Evolutionary conservation across 306 rosid species (phyloP), one percentile per base, ranked within the genome.

Genomic region (Cicer arietinum): DNA sequence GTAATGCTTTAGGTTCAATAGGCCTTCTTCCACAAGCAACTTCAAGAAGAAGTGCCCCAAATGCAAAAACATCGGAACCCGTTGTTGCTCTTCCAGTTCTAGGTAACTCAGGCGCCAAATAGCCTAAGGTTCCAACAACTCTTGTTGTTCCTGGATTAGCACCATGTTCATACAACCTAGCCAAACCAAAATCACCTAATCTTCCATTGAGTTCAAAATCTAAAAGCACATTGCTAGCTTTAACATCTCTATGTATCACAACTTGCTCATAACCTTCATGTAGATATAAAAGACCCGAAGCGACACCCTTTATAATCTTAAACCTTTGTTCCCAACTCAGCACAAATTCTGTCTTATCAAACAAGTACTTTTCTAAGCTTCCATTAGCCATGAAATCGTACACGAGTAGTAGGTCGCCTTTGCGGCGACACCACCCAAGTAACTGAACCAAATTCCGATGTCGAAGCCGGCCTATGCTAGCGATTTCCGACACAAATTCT

Each of bases 361-460:
- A 92, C 48, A 92, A 67, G 78, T 71, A 81, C 72, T 76, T 82
- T 39, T 92, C 98, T 47, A 92, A 77, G 88, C 96, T 90, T 3
- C 98, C 96, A 74, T 92, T 90, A 11, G 91, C 83, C 98, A 92
- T 90, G 66, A 58, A 92, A 22, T 92, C 98, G 37, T 92, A 92
- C 52, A 90, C 98, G 10, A 92, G 89, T 6, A 92, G 73, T 1
- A 92, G 85, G 76, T 92, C 94, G 0, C 94, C 87, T 0, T 88
- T 76, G 6, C 87, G 85, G 4, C 96, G 91, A 66, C 98, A 92
- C 98, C 98, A 92, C 0, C 98, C 98, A 25, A 86, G 67, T 2
- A 92, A 73, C 51, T 89, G 96, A 66, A 83, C 94, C 84, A 92
- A 63, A 57, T 92, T 92, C 76, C 94, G 78, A 71, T 92, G 98